Conservation (phyloP, 257 asterid genomes). For the Linaria vulgaris region DNA sequence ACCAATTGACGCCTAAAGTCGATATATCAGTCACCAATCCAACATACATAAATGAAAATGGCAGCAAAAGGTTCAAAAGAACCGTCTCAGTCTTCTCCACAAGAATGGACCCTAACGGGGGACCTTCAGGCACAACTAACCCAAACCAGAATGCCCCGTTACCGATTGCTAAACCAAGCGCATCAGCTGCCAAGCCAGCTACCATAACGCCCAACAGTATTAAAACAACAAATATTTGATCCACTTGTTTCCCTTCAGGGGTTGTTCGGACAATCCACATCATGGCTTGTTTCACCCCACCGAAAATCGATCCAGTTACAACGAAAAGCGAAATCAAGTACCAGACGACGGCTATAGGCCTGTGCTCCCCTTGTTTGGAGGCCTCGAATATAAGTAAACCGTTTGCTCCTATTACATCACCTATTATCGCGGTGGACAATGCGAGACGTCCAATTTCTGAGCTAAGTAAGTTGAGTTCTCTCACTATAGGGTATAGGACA, state of each 20-base stretch:
- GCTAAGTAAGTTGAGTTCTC: slow-evolving; percentile 75
- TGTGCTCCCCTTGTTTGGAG: slow-evolving; percentile 50
- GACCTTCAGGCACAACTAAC: slow-evolving; percentile 85
- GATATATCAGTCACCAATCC: slow-evolving; percentile 55
- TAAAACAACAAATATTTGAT: slow-evolving; percentile 51
- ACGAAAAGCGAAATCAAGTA: slow-evolving; percentile 34
- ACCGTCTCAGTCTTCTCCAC: slow-evolving; percentile 81
- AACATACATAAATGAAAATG: slow-evolving; percentile 50
- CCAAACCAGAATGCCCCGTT: slow-evolving; percentile 89
- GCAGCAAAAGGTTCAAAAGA: slow-evolving; percentile 56
- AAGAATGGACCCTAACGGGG: slow-evolving; percentile 73
- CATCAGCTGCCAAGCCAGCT: slow-evolving; percentile 54
- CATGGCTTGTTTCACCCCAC: slow-evolving; percentile 52
- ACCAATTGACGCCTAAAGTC: slow-evolving; percentile 43
- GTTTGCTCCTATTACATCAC: slow-evolving; percentile 63
- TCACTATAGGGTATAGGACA: slow-evolving; percentile 55
- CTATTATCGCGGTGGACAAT: slow-evolving; percentile 42
- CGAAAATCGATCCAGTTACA: slow-evolving; percentile 22
- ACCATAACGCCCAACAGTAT: slow-evolving; percentile 65
- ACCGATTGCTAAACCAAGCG: slow-evolving; percentile 58
- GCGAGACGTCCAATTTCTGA: slow-evolving; percentile 79
- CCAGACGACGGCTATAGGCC: slow-evolving; percentile 41
- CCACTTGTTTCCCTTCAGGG: slow-evolving; percentile 69
- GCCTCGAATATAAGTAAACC: slow-evolving; percentile 52
- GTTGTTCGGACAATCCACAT: slow-evolving; percentile 56